Conservation (phyloP, 1,139 yeast species). For the Debaryomyces sp. region DNA sequence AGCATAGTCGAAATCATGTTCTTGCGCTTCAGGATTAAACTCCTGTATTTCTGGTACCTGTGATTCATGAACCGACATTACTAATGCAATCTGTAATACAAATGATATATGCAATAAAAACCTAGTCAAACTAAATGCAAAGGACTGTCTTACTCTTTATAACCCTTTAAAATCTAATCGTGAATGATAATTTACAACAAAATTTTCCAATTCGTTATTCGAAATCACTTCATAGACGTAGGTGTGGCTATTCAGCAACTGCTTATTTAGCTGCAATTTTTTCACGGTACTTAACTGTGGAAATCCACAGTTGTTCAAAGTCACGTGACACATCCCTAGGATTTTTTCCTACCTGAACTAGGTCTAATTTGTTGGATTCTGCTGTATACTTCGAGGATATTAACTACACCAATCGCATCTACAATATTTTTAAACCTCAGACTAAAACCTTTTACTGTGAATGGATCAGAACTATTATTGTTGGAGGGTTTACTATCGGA, state of each 20-base stretch:
- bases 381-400: background rate
- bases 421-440: background rate
- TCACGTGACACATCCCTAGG: slow-evolving; percentile 19
- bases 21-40: slow-evolving; percentile 4
- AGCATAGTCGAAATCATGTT: slow-evolving; percentile 7
- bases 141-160: background rate
- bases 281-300: background rate
- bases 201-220: background rate
- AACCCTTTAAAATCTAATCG: background rate
- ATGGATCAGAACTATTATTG: background rate
- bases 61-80: slow-evolving; percentile 15
- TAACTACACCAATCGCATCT: background rate
- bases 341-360: background rate
- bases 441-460: background rate
- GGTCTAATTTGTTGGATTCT: background rate
- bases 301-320: slow-evolving; percentile 24
- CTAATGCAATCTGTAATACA: background rate
- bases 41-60: slow-evolving; percentile 24
- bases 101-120: background rate
- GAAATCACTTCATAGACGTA: background rate
- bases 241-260: background rate
- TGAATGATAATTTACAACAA: background rate
- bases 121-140: background rate
- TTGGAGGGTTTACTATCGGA: background rate
- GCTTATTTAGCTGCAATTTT: slow-evolving; percentile 6